Evolutionary conservation across 202 grass and related monocot genomes (phyloP).

Genomic region (Schoenoplectus tabernaemontani): DNA sequence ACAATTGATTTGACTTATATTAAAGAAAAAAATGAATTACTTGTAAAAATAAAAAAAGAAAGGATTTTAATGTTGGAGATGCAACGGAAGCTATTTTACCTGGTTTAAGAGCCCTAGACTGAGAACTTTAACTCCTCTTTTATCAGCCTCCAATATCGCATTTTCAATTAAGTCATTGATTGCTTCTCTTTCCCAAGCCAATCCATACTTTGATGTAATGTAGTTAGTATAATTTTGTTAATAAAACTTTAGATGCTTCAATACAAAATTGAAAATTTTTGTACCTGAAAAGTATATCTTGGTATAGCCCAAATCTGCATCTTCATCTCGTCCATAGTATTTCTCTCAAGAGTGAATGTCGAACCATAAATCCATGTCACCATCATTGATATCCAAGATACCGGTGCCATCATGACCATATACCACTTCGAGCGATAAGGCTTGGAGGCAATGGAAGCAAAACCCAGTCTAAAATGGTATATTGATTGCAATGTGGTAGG

Average conservation of each 20-base stretch:
- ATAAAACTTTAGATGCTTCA: not conserved
- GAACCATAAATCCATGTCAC: slow-evolving; percentile 53
- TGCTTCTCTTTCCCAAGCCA: slow-evolving; percentile 52
- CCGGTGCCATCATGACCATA: slow-evolving; percentile 48
- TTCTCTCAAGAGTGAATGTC: slow-evolving; percentile 68
- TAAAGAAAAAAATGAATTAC: not conserved
- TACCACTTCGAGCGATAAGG: slow-evolving; percentile 62
- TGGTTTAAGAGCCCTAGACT: slow-evolving; percentile 85
- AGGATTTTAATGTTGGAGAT: not conserved
- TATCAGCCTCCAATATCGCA: slow-evolving; percentile 63
- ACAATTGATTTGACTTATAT: not conserved
- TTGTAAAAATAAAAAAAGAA: not conserved
- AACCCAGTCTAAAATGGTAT: slow-evolving; percentile 67
- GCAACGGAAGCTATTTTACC: slow-evolving; percentile 10
- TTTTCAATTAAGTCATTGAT: slow-evolving; percentile 74
- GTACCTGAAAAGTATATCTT: slow-evolving; percentile 94
- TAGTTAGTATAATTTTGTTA: slow-evolving; percentile 6
- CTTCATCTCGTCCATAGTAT: slow-evolving; percentile 49
- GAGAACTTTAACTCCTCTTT: slow-evolving; percentile 69
- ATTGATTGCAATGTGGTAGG: slow-evolving; percentile 68
- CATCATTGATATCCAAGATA: slow-evolving; percentile 63
- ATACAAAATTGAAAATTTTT: slow-evolving; percentile 23
- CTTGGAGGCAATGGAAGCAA: slow-evolving; percentile 56
- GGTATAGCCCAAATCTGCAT: slow-evolving; percentile 92
- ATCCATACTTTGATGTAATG: slow-evolving; percentile 46